Percentiles rank a stretch among this genome's conserved stretches.
These are phyloP conservation scores for Epichloe coenophiala DNA, from an alignment of 2,329 filamentous ascomycete species.

Conservation along the genomic window DNA sequence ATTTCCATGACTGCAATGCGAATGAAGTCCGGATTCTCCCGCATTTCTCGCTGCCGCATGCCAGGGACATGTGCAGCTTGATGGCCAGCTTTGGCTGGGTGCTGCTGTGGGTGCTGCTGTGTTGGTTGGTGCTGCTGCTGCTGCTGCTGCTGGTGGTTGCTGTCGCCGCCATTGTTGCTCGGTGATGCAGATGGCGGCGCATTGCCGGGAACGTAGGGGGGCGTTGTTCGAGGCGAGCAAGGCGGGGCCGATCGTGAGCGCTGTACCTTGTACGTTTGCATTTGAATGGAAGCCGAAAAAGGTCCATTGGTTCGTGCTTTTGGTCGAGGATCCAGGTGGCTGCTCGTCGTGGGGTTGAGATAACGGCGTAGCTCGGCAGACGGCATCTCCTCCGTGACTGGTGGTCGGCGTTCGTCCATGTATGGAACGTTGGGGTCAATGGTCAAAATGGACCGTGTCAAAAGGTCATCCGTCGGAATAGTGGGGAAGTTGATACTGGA, in stretches of 20 bases:
- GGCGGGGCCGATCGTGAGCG: conserved; percentile 28
- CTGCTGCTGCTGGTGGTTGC: background rate
- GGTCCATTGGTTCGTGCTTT: conserved; percentile 12
- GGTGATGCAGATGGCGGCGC: background rate
- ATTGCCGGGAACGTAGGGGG: background rate
- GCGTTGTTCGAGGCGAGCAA: conserved; percentile 15
- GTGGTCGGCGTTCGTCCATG: conserved; percentile 53
- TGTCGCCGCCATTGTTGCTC: conserved; percentile 7
- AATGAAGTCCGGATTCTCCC: conserved; percentile 59
- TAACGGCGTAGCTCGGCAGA: conserved; percentile 54
- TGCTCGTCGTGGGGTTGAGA: conserved; percentile 45
- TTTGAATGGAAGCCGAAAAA: conserved; percentile 56
- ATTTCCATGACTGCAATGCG: conserved; percentile 60
- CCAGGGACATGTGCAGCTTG: conserved; percentile 25
- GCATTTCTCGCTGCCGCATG: conserved; percentile 51
- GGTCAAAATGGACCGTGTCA: conserved; percentile 53
- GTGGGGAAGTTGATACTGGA: conserved; percentile 49
- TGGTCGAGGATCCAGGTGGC: conserved; percentile 18
- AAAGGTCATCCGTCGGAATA: conserved; percentile 51
- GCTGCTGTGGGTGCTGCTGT: conserved; percentile 4
- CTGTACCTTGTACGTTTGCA: conserved; percentile 56
- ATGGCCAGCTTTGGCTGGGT: conserved; percentile 16
- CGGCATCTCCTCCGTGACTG: conserved; percentile 47
- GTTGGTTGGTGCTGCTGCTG: background rate
- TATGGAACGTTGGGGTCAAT: conserved; percentile 54